Conservation (phyloP, 2,329 filamentous ascomycete species). For the Dactylellina sp. region DNA sequence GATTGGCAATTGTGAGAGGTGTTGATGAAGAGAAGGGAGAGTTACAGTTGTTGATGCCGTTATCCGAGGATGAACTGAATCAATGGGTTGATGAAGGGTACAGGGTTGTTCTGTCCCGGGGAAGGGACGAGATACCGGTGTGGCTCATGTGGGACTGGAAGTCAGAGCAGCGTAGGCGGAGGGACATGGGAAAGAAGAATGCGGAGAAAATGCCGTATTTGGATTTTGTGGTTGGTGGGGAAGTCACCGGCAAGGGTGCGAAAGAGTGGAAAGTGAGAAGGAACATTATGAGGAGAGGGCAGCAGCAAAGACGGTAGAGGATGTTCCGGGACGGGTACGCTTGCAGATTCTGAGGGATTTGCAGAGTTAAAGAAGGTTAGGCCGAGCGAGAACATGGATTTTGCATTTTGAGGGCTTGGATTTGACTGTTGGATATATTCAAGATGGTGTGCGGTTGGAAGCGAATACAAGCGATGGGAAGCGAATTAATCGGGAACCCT, state of each 20-base stretch:
- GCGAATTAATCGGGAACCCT: constrained; percentile 39
- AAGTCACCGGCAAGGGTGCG: constrained; percentile 71
- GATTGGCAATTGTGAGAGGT: constrained; percentile 76
- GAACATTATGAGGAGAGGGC: constrained; percentile 52
- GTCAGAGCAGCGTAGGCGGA: constrained; percentile 43
- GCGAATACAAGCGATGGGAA: constrained; percentile 55
- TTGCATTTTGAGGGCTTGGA: background rate
- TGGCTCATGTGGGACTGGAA: constrained; percentile 68
- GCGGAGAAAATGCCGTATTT: constrained; percentile 69
- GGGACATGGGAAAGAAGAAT: constrained; percentile 39
- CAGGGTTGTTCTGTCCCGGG: constrained; percentile 74
- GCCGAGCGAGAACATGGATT: constrained; percentile 10
- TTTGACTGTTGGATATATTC: no score
- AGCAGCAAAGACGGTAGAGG: constrained; percentile 43
- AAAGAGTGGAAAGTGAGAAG: constrained; percentile 73
- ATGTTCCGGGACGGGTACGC: background rate
- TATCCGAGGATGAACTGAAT: constrained; percentile 63
- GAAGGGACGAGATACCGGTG: constrained; percentile 75
- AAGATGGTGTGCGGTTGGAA: constrained; percentile 44
- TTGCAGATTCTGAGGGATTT: constrained; percentile 29
- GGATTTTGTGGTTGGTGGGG: constrained; percentile 69
- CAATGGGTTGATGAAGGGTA: constrained; percentile 65
- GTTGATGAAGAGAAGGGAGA: constrained; percentile 70
- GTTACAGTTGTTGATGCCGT: constrained; percentile 76
- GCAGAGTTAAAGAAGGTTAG: constrained; percentile 9